Conservation (phyloP, 768 basidiomycete genomes). For the Botryobasidium botryosum region DNA sequence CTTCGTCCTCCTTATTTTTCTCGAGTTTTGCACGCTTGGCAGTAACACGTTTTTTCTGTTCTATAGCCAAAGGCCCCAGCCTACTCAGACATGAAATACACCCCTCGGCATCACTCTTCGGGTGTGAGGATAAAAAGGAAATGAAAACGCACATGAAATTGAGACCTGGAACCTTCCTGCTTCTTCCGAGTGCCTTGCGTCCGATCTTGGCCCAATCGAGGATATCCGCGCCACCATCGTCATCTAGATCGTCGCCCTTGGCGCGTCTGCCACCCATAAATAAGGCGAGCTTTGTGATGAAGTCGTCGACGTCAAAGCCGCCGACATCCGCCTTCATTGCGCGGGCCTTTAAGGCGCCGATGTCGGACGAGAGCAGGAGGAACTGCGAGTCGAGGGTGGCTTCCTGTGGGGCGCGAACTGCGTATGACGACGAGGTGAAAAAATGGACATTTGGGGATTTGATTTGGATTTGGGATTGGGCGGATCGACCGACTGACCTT, state of each 20-base stretch:
- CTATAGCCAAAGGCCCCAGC: conserved; percentile 79
- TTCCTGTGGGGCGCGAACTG: conserved; percentile 69
- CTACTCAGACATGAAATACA: conserved; percentile 30
- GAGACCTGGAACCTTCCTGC: conserved; percentile 58
- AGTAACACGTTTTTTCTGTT: conserved; percentile 57
- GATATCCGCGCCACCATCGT: conserved; percentile 16
- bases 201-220: conserved; percentile 82
- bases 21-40: conserved; percentile 50
- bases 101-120: background rate
- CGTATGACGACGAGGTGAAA: too few species aligned
- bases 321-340: conserved; percentile 77
- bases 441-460: too few species aligned
- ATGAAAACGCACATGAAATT: conserved; percentile 64
- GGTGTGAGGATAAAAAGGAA: too few species aligned
- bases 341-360: conserved; percentile 76
- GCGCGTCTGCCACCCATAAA: conserved; percentile 43
- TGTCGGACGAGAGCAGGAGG: conserved; percentile 56
- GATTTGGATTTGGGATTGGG: too few species aligned
- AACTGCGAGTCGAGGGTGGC: conserved; percentile 81
- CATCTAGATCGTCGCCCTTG: conserved; percentile 24
- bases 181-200: conserved; percentile 64
- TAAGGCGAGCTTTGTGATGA: conserved; percentile 51
- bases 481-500: too few species aligned
- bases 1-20: conserved; percentile 49
- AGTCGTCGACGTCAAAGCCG: conserved; percentile 86